These are phyloP conservation scores for Ceratobasidium sp. DNA, from an alignment of 1,284 basidiomycete species.

Conservation along the genomic window DNA sequence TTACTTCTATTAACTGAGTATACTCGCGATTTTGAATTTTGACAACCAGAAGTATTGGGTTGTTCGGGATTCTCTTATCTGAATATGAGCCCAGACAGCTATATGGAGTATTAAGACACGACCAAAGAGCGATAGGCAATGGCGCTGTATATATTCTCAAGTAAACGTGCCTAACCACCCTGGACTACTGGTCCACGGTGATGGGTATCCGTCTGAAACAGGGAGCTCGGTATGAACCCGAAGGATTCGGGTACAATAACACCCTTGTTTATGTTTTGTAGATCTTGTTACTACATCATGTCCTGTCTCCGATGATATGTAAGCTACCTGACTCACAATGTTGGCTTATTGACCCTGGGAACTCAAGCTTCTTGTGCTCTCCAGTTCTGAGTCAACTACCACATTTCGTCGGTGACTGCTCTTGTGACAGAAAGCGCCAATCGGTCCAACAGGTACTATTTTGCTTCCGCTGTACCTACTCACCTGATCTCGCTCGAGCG, in stretches of 20 bases:
- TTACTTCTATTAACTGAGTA: too few species aligned
- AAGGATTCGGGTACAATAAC: not conserved
- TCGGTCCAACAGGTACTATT: not conserved
- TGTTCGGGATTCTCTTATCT: too few species aligned
- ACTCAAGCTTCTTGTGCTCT: not conserved
- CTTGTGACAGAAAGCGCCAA: not conserved
- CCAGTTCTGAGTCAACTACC: not conserved
- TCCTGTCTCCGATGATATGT: not conserved
- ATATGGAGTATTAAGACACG: too few species aligned
- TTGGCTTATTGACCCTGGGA: constrained; percentile 4
- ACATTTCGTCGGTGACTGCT: not conserved
- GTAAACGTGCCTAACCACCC: not conserved
- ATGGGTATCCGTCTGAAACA: not conserved
- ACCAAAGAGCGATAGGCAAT: too few species aligned
- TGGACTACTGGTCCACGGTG: not conserved
- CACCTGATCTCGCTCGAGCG: not conserved
- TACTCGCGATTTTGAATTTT: too few species aligned
- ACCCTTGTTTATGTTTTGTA: not conserved
- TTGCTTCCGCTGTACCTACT: not conserved
- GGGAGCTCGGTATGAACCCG: not conserved
- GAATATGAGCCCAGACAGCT: too few species aligned
- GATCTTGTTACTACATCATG: not conserved
- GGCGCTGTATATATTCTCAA: not conserved
- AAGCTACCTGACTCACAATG: not conserved
- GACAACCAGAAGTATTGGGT: too few species aligned